Base-by-base conservation (phyloP, 1,284 basidiomycete genomes). In the Xerocomus minutiporus region DNA sequence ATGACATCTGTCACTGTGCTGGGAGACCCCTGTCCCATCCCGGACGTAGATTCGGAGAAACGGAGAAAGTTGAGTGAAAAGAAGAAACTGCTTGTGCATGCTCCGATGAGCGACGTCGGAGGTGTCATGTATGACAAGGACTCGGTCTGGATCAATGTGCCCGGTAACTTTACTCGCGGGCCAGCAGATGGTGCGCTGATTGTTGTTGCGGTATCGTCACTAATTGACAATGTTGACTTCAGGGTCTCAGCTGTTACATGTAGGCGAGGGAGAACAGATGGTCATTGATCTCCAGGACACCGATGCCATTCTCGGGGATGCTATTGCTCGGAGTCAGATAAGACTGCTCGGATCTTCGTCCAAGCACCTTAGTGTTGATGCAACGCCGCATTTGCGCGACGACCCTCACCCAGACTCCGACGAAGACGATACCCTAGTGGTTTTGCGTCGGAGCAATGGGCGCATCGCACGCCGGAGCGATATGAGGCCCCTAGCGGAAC, bases 121-220 rank as follows among this genome's bases (percentile, higher is more conserved):
- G 97, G 96, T 8, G 85, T 99, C 56, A 86, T 93, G 74, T 98
- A 97, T 66, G 97, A 99, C 76, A 98, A 98, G 71, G 97, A 99
- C 65, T 93, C 95, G 1, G 95, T 99, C 2, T 99, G 93, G 77
- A 90, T 99, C 61, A 98, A 97, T 65, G 95, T 98, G 3, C 91
- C 93, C 4, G 97, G 97, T 1, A 94, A 81, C 65, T 99, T 99
- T 64, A 88, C 91, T 5, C 79, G 87, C 46, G 84, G 82, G 11
- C 81, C 81, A 54, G 70, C 70, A 11, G 81, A 84, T 56, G 76
- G 86, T 85, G 61, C 49, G 79, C 60, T 31, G 32, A 44, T 54
- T 52, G 39, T 15, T 53, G 35, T 39, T 34, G 32, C 35, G 23
- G 36, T 20, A 42, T 13, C 28, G 43, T 50, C 23, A 25, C 15